phyloP scores from a whole-genome alignment of 768 basidiomycete species.

The Tulasnella sp. region DNA sequence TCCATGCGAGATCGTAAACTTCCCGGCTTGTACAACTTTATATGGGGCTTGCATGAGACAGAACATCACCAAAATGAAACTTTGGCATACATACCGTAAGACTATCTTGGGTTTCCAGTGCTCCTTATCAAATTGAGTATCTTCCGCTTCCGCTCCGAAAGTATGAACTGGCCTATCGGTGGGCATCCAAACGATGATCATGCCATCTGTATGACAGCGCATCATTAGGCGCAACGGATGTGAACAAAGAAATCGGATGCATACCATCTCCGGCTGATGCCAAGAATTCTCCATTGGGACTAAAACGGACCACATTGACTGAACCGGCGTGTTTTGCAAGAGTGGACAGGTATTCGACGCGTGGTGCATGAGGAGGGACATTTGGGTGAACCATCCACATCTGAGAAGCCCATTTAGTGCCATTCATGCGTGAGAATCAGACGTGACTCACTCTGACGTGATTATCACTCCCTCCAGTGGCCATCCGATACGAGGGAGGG shows the following conservation, averaged over 20 bases:
- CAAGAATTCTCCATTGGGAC: slow-evolving; percentile 84
- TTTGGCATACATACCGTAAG: slow-evolving; percentile 45
- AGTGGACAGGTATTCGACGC: slow-evolving; percentile 92
- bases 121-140: slow-evolving; percentile 82
- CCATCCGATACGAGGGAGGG: slow-evolving; percentile 67
- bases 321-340: slow-evolving; percentile 84
- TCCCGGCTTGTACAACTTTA: slow-evolving; percentile 83
- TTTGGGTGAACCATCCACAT: slow-evolving; percentile 93
- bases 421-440: background rate
- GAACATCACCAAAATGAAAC: background rate
- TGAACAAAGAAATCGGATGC: background rate
- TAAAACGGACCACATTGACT: slow-evolving; percentile 93
- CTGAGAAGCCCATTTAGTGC: slow-evolving; percentile 30
- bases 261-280: slow-evolving; percentile 96
- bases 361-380: slow-evolving; percentile 68
- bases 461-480: slow-evolving; percentile 93
- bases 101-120: slow-evolving; percentile 85
- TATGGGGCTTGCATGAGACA: background rate
- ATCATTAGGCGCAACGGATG: background rate
- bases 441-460: slow-evolving; percentile 72
- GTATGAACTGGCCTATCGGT: slow-evolving; percentile 55
- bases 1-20: slow-evolving; percentile 97
- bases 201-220: slow-evolving; percentile 55
- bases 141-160: slow-evolving; percentile 83
- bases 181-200: slow-evolving; percentile 92